Conservation (phyloP, 495 filamentous ascomycete species). For the Xylaria nigripes region DNA sequence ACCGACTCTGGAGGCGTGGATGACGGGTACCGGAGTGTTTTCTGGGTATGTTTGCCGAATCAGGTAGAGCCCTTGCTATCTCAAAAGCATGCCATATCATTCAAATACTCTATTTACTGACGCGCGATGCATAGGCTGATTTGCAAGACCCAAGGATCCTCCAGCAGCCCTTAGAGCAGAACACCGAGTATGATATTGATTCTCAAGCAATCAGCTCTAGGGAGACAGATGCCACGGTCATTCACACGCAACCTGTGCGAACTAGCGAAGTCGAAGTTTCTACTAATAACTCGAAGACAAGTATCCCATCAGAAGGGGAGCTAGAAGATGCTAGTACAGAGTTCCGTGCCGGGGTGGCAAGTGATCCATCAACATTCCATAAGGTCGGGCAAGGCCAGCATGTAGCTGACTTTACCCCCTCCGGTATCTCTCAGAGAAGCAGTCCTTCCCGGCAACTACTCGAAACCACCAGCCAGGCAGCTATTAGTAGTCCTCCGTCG, state of each 20-base stretch:
- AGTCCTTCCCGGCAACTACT: constrained; percentile 26
- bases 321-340: background rate
- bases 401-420: constrained; percentile 6
- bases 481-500: background rate
- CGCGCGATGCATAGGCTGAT: constrained; percentile 20
- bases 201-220: background rate
- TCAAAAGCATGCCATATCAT: background rate
- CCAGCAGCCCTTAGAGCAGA: constrained; percentile 17
- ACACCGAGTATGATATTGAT: background rate
- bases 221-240: background rate
- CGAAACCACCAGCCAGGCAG: constrained; percentile 18
- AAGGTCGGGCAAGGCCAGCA: constrained; percentile 11
- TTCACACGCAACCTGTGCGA: background rate
- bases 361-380: constrained; percentile 8
- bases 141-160: constrained; percentile 40
- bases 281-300: background rate
- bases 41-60: constrained; percentile 2
- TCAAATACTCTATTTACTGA: background rate
- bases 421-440: constrained; percentile 17
- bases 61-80: background rate
- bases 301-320: background rate
- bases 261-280: background rate
- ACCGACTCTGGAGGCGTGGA: constrained; percentile 7
- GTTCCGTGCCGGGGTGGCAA: background rate
- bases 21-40: constrained; percentile 4